Base-by-base conservation (phyloP, 2,329 filamentous ascomycete genomes). In the Hortaea werneckii region DNA sequence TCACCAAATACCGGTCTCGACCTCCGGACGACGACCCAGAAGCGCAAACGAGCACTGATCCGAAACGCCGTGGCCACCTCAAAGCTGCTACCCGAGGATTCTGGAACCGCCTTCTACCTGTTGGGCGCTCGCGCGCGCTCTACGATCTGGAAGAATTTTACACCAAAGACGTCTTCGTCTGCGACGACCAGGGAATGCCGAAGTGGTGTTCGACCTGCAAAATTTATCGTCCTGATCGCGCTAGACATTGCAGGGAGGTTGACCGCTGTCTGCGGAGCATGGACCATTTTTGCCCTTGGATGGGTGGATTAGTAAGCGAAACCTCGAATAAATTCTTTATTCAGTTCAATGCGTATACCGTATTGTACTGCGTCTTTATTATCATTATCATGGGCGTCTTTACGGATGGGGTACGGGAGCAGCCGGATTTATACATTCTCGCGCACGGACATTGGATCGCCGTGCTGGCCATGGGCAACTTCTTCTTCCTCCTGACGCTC, bases 271-370 rank as follows among this genome's bases (percentile, higher is more conserved):
- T 34, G n/a, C 7, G 30, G 30, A 7, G 30, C 7, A 34, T 34
- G 30, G 30, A 34, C 13, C 90, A 96, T 61, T 92, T 89, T 58
- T 98, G 90, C 59, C 92, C 90, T 0, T 96, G 81, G 43, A 79
- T 94, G n/a, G 90, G 90, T 4, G 92, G 90, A 20, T 85, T 95
- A 53, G 82, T 98, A 8, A 84, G 81, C 0, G 89, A 95, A 63
- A 41, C 52, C 1, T 72, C 83, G 2, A 89, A 90, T 70, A 95
- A 95, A 58, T 95, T 87, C 66, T 96, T 98, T 60, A 71, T 88
- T 8, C 92, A 95, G 54, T 95, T 95, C 59, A 35, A 35, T 4
- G n/a, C 32, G 9, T 35, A 35, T n/a, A 35, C 32, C 8, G 32
- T 35, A n/a, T n/a, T 35, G 9, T 35, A 35, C 32, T 35, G 32